Conservation (phyloP, 2,329 filamentous ascomycete species). For the Colletotrichum brevisporum region DNA sequence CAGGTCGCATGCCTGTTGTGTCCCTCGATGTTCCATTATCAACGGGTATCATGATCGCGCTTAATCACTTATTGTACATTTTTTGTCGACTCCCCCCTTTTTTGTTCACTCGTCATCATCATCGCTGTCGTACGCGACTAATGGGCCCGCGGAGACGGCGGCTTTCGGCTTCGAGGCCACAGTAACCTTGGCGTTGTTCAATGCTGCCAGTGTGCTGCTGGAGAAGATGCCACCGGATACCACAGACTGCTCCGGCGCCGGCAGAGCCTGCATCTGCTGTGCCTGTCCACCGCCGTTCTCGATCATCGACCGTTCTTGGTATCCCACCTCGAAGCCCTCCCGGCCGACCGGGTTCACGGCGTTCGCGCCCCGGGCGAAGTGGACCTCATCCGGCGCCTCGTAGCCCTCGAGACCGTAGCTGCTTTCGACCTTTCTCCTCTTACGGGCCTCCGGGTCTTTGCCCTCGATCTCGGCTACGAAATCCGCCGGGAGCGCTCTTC, state of each 20-base stretch:
- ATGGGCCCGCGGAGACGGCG: conserved; percentile 72
- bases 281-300: conserved; percentile 62
- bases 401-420: conserved; percentile 92
- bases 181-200: conserved; percentile 72
- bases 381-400: conserved; percentile 93
- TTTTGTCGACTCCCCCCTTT: conserved; percentile 43
- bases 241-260: conserved; percentile 48
- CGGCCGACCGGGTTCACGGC: conserved; percentile 73
- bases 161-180: conserved; percentile 69
- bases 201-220: conserved; percentile 82
- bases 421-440: conserved; percentile 90
- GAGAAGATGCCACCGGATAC: conserved; percentile 81
- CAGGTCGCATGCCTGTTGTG: conserved; percentile 20
- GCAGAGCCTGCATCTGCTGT: conserved; percentile 21
- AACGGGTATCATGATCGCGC: conserved; percentile 40
- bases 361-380: conserved; percentile 85
- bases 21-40: conserved; percentile 38
- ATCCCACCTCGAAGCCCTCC: conserved; percentile 73
- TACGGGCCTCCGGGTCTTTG: conserved; percentile 86
- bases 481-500: conserved; percentile 87
- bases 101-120: conserved; percentile 68
- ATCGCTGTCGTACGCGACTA: conserved; percentile 93
- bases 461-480: conserved; percentile 97
- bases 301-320: conserved; percentile 71
- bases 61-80: conserved; percentile 79